Base-by-base conservation (phyloP, 495 filamentous ascomycete species). In the Penicillium simplicissimum region DNA sequence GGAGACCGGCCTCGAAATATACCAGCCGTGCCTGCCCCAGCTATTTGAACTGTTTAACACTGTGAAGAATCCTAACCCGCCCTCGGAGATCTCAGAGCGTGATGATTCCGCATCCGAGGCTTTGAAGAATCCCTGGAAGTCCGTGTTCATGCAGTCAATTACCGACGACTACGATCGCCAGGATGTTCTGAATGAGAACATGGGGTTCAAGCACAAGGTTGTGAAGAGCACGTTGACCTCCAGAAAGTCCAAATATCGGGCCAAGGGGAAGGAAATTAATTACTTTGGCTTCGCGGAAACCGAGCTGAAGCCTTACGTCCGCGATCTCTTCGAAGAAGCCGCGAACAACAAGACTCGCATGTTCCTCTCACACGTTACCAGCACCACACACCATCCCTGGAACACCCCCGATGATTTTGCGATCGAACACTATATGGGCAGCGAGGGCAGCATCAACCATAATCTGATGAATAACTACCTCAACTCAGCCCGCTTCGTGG, bases 201-300 rank as follows among this genome's bases (percentile, higher is more conserved):
- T 81, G 65, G 79, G 78, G 4, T 81, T 81, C 55, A 60, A 71
- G 15, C 55, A 74, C 31, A 67, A 64, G 31, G 68, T 81, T 23
- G 67, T 69, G 40, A 76, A 75, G 52, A 70, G 71, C 21, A 69
- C 64, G 2, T 36, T 81, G 8, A 59, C 69, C 31, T 58, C 68
- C 8, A 55, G 59, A 0, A 35, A 56, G 0, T 66, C 77, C 5
- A 74, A 76, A 55, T 68, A 77, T 52, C 62, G 42, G n/a, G 68
- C 70, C 55, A 10, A 71, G 59, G 55, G 72, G 62, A 34, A 62
- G 37, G 76, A 79, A 51, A 64, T 75, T 55, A 81, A 81, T 40
- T 81, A 81, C 57, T 81, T 81, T 48, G 79, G 78, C 17, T 78
- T 73, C 53, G 74, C 78, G n/a, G 79, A 81, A 62, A 72, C 67